These are phyloP conservation scores for Biscogniauxia sp. DNA, from an alignment of 2,329 filamentous ascomycete species.

Conservation along the genomic window DNA sequence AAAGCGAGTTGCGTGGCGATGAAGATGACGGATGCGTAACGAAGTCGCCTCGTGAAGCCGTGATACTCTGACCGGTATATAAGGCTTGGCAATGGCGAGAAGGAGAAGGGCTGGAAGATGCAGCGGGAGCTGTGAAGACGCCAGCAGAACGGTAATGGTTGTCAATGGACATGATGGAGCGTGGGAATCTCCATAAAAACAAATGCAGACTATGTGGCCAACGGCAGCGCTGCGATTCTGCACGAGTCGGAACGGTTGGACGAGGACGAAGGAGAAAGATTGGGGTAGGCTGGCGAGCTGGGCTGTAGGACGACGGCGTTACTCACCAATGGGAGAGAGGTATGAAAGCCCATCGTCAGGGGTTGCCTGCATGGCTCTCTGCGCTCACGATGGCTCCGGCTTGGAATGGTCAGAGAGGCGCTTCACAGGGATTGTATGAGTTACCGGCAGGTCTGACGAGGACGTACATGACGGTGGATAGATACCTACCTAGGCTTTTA, in stretches of 20 bases:
- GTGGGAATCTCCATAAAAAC: slow-evolving; percentile 32
- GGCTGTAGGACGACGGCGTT: slow-evolving; percentile 4
- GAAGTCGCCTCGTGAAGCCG: not conserved
- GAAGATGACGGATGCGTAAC: not conserved
- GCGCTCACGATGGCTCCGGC: slow-evolving; percentile 36
- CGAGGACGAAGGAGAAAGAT: slow-evolving; percentile 24
- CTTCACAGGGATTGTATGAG: not conserved
- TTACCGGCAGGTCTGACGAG: not conserved
- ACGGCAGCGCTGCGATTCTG: slow-evolving; percentile 41
- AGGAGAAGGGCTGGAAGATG: slow-evolving; percentile 3
- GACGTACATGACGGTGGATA: not conserved
- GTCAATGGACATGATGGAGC: slow-evolving; percentile 21
- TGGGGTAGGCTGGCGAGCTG: slow-evolving; percentile 18
- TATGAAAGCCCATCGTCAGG: slow-evolving; percentile 47
- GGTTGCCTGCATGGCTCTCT: slow-evolving; percentile 40
- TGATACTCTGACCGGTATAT: slow-evolving; percentile 4
- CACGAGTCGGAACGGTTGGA: slow-evolving; percentile 52
- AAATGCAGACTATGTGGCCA: slow-evolving; percentile 38
- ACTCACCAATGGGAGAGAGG: slow-evolving; percentile 57
- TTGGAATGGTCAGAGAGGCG: slow-evolving; percentile 11
- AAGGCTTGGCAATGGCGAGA: slow-evolving; percentile 7
- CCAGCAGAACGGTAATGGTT: slow-evolving; percentile 27
- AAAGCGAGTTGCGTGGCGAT: slow-evolving; percentile 8
- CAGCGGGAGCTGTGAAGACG: slow-evolving; percentile 12
- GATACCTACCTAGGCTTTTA: not conserved